Evolutionary conservation across 1,139 yeast genomes (phyloP).

Genomic region (Hyphopichia wangnamkhiaoensis): DNA sequence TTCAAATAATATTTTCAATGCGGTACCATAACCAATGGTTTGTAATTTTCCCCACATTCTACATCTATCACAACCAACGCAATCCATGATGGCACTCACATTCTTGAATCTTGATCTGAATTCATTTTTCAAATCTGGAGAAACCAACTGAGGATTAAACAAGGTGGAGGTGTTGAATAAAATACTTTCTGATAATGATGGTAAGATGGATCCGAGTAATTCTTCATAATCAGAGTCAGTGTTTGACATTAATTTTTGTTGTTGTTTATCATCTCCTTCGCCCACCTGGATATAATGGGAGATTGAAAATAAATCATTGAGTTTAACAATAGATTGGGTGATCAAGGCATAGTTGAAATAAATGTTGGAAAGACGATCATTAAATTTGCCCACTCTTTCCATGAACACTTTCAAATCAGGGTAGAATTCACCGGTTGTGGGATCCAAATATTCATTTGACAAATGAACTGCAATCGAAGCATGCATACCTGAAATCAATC

Average conservation of each 20-base stretch:
- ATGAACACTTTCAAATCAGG: conserved; percentile 83
- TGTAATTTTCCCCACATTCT: conserved; percentile 98
- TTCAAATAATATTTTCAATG: conserved; percentile 86
- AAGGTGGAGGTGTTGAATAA: conserved; percentile 48
- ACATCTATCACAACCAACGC: conserved; percentile 98
- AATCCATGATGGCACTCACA: conserved; percentile 92
- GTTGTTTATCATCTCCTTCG: conserved; percentile 25
- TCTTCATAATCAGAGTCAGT: conserved; percentile 46
- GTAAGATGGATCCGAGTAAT: conserved; percentile 30
- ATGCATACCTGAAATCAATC: conserved; percentile 91
- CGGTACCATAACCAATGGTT: conserved; percentile 96
- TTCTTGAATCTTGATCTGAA: conserved; percentile 84
- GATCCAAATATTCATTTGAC: conserved; percentile 78
- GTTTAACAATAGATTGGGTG: conserved; percentile 75
- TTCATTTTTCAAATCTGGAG: conserved; percentile 75
- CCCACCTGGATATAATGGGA: conserved; percentile 20
- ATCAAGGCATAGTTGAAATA: conserved; percentile 92
- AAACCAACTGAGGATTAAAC: conserved; percentile 58
- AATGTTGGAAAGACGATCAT: conserved; percentile 85
- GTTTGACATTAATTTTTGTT: conserved; percentile 51
- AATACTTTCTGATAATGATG: conserved; percentile 27
- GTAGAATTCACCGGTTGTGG: conserved; percentile 74
- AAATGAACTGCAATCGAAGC: conserved; percentile 94
- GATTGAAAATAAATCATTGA: conserved; percentile 34
- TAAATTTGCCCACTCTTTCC: conserved; percentile 85